Conservation (phyloP, 805 yeast species). For the Lachancea meyersii region DNA sequence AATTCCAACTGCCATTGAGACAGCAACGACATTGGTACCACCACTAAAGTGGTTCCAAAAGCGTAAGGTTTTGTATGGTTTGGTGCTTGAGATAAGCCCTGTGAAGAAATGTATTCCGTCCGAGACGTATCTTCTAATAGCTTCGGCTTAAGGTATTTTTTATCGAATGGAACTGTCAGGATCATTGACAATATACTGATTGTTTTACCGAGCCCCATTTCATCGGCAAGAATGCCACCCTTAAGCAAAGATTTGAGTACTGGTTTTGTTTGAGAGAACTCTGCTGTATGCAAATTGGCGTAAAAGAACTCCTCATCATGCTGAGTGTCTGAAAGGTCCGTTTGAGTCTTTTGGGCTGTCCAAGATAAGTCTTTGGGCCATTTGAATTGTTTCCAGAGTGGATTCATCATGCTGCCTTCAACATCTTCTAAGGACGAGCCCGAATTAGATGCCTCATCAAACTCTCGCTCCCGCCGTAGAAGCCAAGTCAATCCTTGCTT, state of each 20-base stretch:
- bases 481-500: slow-evolving; percentile 84
- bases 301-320: slow-evolving; percentile 42
- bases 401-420: slow-evolving; percentile 60
- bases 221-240: slow-evolving; percentile 93
- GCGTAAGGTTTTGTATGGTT: slow-evolving; percentile 44
- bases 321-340: background rate
- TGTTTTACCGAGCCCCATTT: slow-evolving; percentile 95
- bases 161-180: slow-evolving; percentile 56
- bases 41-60: slow-evolving; percentile 61
- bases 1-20: slow-evolving; percentile 89
- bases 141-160: slow-evolving; percentile 1
- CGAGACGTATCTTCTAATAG: slow-evolving; percentile 6
- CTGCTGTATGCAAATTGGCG: slow-evolving; percentile 76
- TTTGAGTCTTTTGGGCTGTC: slow-evolving; percentile 27
- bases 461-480: slow-evolving; percentile 69
- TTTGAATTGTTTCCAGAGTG: slow-evolving; percentile 71
- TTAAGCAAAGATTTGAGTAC: slow-evolving; percentile 49
- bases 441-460: slow-evolving; percentile 22
- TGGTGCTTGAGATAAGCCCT: slow-evolving; percentile 7
- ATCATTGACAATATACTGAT: slow-evolving; percentile 73
- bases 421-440: slow-evolving; percentile 21
- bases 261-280: slow-evolving; percentile 64
- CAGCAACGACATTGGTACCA: slow-evolving; percentile 87
- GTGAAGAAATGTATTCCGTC: background rate
- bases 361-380: slow-evolving; percentile 61